These are phyloP conservation scores for Tylopilus orsonianus DNA, from an alignment of 1,284 basidiomycete genomes.

Conservation along the genomic window DNA sequence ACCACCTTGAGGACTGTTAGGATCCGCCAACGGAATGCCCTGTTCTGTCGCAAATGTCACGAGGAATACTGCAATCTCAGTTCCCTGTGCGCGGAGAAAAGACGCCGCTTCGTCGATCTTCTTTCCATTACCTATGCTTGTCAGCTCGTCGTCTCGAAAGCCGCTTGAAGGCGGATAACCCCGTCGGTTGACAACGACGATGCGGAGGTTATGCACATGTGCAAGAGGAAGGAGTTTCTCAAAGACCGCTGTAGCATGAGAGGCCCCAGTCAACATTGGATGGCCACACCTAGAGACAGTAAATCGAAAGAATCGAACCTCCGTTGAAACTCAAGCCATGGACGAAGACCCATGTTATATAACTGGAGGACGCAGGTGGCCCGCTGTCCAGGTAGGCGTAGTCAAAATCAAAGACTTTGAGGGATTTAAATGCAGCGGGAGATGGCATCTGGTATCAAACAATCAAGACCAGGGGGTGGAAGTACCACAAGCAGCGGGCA, in stretches of 20 bases:
- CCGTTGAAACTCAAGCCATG: constrained; percentile 26
- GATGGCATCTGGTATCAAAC: constrained; percentile 7
- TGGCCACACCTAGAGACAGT: background rate
- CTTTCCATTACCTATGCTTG: constrained; percentile 16
- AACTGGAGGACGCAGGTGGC: constrained; percentile 13
- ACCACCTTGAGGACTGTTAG: constrained; percentile 12
- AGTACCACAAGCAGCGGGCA: background rate
- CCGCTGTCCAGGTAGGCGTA: constrained; percentile 27
- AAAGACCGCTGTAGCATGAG: constrained; percentile 6
- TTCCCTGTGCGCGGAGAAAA: constrained; percentile 23
- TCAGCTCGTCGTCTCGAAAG: constrained; percentile 16
- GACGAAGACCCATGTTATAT: constrained; percentile 28
- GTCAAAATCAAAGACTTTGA: constrained; percentile 20
- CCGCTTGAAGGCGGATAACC: constrained; percentile 29
- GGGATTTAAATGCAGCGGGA: constrained; percentile 3
- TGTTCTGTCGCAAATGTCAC: constrained; percentile 20
- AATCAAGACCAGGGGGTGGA: background rate
- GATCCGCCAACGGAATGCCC: constrained; percentile 18
- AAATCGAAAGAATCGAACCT: constrained; percentile 11
- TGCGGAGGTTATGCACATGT: constrained; percentile 23
- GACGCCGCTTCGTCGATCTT: constrained; percentile 17
- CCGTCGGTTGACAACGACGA: constrained; percentile 27
- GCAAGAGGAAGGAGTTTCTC: constrained; percentile 29
- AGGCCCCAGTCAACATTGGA: background rate
- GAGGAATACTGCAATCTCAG: constrained; percentile 29